Base-by-base conservation (phyloP, 2,329 filamentous ascomycete species). In the Nemania sp. region DNA sequence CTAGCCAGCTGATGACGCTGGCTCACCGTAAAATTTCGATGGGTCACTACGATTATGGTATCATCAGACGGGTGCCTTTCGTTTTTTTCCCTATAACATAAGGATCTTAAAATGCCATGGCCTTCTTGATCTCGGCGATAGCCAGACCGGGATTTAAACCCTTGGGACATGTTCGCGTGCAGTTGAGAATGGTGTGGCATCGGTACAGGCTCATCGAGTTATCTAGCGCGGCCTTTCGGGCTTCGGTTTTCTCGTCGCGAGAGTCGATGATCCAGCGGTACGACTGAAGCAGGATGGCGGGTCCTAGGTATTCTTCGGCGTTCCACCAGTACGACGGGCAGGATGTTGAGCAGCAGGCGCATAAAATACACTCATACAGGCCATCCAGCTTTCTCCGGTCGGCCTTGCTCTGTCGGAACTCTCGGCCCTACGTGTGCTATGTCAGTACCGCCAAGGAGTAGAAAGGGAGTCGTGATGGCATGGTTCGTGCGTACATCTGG, bases 321-420 rank as follows among this genome's bases (percentile, higher is more conserved):
- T 99, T 99, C 94, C 94, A 99, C 94, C 94, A 99, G 83, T 99
- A 99, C 15, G 91, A 97, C n/a, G 94, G 94, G 82, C 94, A 99
- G 41, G 93, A 96, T 19, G 94, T 99, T 64, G 90, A 94, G 86
- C 94, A 99, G 86, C 94, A 99, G 66, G 93, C 93, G 81, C 94
- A 99, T 54, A 99, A 88, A 75, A 99, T 97, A 79, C 94, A 99
- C 79, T 99, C 94, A 80, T 99, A 97, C 24, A 97, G 86, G 62
- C 94, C 94, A 72, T 97, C 94, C 51, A 99, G 87, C 86, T 96
- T 99, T 78, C 86, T 90, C 71, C 94, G 91, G 66, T 99, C 93
- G 66, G 84, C 91, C 75, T 91, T 93, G 67, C 81, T 89, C 78
- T 97, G 94, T 63, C 89, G 89, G 81, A 89, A 88, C 75, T 99